Conservation (phyloP, 129 eudicot genomes). For the Chrysanthemum lavandulifolium region DNA sequence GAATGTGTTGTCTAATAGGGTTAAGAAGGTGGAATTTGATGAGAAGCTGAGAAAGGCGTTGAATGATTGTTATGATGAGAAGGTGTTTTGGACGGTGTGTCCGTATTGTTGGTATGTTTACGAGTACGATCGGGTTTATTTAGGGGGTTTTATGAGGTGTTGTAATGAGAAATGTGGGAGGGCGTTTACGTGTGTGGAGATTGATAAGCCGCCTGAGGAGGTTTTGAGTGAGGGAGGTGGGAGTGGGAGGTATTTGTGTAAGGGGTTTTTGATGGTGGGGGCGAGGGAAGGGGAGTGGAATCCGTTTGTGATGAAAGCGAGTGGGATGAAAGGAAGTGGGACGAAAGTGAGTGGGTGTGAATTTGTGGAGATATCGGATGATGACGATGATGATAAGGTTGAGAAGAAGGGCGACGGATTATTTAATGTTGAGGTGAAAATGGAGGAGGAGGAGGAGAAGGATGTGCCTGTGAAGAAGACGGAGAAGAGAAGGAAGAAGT, state of each 20-base stretch:
- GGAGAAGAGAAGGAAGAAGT: constrained; percentile 38
- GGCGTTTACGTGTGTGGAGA: constrained; percentile 52
- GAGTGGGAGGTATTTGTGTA: constrained; percentile 30
- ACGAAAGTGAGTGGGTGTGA: constrained; percentile 8
- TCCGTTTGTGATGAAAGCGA: constrained; percentile 24
- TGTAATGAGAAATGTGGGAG: constrained; percentile 51
- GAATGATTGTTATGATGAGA: constrained; percentile 15
- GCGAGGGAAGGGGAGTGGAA: constrained; percentile 32
- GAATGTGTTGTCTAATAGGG: constrained; percentile 40
- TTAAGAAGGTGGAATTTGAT: constrained; percentile 40
- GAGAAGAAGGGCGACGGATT: neutral
- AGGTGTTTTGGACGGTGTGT: constrained; percentile 68
- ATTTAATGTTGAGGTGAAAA: neutral
- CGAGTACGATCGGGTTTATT: constrained; percentile 55
- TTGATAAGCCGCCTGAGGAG: constrained; percentile 40
- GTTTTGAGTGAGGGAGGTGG: constrained; percentile 41
- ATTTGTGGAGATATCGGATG: constrained; percentile 38
- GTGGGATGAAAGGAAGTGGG: constrained; percentile 4
- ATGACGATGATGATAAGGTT: constrained; percentile 9
- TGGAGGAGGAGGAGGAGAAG: neutral
- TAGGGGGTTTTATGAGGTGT: constrained; percentile 62
- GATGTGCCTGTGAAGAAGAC: constrained; percentile 13
- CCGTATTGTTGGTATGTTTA: constrained; percentile 72
- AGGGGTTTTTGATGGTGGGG: constrained; percentile 48
- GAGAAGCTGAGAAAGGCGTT: too few species aligned